Conservation (phyloP, 225 moss, liverwort and hornwort genomes). For the Marchantia polymorpha region DNA sequence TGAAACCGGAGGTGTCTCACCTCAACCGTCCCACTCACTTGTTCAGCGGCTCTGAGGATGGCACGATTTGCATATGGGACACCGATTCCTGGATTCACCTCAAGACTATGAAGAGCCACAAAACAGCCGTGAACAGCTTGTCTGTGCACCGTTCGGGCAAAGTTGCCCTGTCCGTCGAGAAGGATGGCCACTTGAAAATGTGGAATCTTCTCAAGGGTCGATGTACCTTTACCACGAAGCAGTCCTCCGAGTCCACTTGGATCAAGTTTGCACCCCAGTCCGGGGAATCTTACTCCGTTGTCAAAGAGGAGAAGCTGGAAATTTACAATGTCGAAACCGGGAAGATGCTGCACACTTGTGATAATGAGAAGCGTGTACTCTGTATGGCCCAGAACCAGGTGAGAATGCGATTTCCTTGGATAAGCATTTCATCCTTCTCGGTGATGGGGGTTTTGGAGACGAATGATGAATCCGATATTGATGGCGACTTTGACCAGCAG, state of each 20-base stretch:
- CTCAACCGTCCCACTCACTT: slow-evolving; percentile 71
- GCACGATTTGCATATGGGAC: slow-evolving; percentile 91
- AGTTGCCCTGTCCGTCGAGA: slow-evolving; percentile 80
- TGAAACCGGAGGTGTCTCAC: slow-evolving; percentile 36
- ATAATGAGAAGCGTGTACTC: slow-evolving; percentile 65
- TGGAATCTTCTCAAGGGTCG: slow-evolving; percentile 95
- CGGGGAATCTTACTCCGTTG: slow-evolving; percentile 73
- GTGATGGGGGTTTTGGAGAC: not conserved
- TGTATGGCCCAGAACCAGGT: slow-evolving; percentile 83
- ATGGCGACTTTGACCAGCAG: no score
- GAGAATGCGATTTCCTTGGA: not conserved
- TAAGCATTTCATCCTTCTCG: not conserved
- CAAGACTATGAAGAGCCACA: slow-evolving; percentile 77
- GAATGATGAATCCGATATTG: not conserved
- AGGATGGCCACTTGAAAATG: slow-evolving; percentile 84
- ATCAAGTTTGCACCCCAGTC: slow-evolving; percentile 78
- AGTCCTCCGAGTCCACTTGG: slow-evolving; percentile 58
- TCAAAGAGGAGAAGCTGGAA: slow-evolving; percentile 58
- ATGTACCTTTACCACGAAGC: slow-evolving; percentile 75
- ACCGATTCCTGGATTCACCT: slow-evolving; percentile 88
- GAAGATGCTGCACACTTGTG: slow-evolving; percentile 46
- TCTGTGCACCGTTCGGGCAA: slow-evolving; percentile 73
- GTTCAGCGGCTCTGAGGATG: slow-evolving; percentile 88
- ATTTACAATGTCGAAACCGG: slow-evolving; percentile 78
- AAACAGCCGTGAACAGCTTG: slow-evolving; percentile 67